Conservation (phyloP, 305 asterid genomes). For the Galium porrigens region DNA sequence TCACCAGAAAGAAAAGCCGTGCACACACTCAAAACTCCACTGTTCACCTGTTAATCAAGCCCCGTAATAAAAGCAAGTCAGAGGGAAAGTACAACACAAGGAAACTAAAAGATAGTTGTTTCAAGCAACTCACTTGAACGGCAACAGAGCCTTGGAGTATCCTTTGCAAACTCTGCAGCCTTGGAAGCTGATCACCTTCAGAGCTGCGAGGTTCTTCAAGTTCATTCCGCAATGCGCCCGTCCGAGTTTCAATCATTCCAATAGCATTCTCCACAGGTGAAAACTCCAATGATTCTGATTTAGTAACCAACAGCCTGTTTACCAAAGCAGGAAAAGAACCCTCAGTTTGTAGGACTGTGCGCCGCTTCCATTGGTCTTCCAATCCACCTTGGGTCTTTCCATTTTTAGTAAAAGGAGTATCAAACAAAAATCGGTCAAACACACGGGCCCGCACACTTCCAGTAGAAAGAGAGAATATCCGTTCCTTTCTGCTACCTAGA, state of each 20-base stretch:
- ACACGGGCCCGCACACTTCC: constrained; percentile 93
- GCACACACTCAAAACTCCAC: constrained; percentile 94
- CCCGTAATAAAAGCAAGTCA: not conserved
- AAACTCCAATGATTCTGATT: constrained; percentile 88
- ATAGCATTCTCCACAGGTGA: constrained; percentile 99
- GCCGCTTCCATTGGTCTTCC: constrained; percentile 97
- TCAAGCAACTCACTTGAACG: constrained; percentile 58
- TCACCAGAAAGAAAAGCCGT: constrained; percentile 98
- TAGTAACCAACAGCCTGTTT: constrained; percentile 62
- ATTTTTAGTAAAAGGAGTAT: constrained; percentile 91
- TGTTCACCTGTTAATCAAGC: constrained; percentile 57
- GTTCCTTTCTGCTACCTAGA: constrained; percentile 90
- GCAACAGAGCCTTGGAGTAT: constrained; percentile 99
- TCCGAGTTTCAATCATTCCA: constrained; percentile 97
- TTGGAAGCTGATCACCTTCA: constrained; percentile 98
- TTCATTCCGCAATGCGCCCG: constrained; percentile 86
- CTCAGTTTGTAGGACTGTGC: constrained; percentile 86
- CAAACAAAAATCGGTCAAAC: constrained; percentile 80
- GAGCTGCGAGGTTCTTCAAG: constrained; percentile 99
- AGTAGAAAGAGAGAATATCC: constrained; percentile 78
- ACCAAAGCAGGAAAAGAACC: constrained; percentile 97
- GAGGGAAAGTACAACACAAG: not conserved
- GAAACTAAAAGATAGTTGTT: not conserved
- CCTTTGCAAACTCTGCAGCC: constrained; percentile 94
- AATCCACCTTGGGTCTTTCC: constrained; percentile 97